Evolutionary conservation across 2,329 filamentous ascomycete genomes (phyloP).

Genomic region (Xylaria sp.): DNA sequence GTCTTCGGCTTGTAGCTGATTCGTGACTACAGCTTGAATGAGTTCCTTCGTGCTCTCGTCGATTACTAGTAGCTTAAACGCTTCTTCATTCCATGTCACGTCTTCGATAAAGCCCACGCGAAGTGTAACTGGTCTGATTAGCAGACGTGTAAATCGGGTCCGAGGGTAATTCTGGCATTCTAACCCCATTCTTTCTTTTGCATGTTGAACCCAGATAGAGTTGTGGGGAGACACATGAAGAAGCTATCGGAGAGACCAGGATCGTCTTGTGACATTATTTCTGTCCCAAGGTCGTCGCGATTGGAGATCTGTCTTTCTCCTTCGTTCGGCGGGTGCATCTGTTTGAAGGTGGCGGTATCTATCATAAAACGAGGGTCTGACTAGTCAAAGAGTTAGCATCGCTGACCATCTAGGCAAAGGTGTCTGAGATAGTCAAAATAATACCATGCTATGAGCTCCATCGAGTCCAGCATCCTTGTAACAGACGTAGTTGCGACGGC

Average conservation of each 20-base stretch:
- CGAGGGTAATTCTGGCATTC: background rate
- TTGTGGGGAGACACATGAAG: constrained; percentile 27
- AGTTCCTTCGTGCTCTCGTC: constrained; percentile 22
- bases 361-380: constrained; percentile 25
- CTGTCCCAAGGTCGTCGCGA: constrained; percentile 16
- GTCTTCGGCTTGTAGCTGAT: constrained; percentile 23
- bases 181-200: constrained; percentile 30
- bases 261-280: constrained; percentile 18
- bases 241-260: constrained; percentile 9
- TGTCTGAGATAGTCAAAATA: background rate
- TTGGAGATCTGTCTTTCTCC: background rate
- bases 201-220: constrained; percentile 26
- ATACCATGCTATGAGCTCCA: constrained; percentile 10
- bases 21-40: constrained; percentile 24
- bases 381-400: constrained; percentile 10
- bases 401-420: background rate
- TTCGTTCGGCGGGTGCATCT: constrained; percentile 22
- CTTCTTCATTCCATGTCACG: constrained; percentile 22
- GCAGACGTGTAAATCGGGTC: background rate
- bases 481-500: constrained; percentile 21
- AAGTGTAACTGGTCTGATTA: constrained; percentile 19
- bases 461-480: constrained; percentile 14
- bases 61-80: constrained; percentile 21
- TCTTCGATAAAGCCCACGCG: constrained; percentile 21
- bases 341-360: constrained; percentile 23